Evolutionary conservation across 106 monocot species (phyloP).

Genomic region (Allium fistulosum): DNA sequence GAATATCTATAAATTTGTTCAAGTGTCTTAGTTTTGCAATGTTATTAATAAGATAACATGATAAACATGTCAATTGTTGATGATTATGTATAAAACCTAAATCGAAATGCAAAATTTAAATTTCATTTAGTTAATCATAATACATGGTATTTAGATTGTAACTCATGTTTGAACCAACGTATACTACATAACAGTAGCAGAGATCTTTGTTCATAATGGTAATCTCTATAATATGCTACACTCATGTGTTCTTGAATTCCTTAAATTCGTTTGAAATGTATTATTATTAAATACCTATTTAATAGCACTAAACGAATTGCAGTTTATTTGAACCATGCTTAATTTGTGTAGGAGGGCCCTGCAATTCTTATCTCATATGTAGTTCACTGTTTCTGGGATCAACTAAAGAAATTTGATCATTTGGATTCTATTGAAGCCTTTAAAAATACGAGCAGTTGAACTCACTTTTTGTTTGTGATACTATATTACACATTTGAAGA

Average conservation of each 20-base stretch:
- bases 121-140: no score
- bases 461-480: not conserved
- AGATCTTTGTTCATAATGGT: constrained; percentile 78
- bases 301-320: not conserved
- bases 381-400: constrained; percentile 63
- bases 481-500: not conserved
- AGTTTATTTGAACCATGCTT: not conserved
- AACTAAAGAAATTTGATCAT: constrained; percentile 60
- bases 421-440: constrained; percentile 53
- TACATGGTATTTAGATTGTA: no score
- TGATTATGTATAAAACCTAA: no score
- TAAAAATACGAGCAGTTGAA: constrained; percentile 96
- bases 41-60: no score
- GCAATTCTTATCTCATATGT: constrained; percentile 59
- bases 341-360: constrained; percentile 40
- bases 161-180: no score
- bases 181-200: constrained; percentile 32
- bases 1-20: no score
- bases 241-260: constrained; percentile 78
- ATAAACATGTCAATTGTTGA: no score
- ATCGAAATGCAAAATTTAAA: no score
- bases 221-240: constrained; percentile 93
- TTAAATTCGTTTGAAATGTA: constrained; percentile 91
- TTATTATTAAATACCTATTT: not conserved
- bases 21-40: no score